These are phyloP conservation scores for Fonsecaea pedrosoi DNA, from an alignment of 2,329 filamentous ascomycete species.

Conservation along the genomic window DNA sequence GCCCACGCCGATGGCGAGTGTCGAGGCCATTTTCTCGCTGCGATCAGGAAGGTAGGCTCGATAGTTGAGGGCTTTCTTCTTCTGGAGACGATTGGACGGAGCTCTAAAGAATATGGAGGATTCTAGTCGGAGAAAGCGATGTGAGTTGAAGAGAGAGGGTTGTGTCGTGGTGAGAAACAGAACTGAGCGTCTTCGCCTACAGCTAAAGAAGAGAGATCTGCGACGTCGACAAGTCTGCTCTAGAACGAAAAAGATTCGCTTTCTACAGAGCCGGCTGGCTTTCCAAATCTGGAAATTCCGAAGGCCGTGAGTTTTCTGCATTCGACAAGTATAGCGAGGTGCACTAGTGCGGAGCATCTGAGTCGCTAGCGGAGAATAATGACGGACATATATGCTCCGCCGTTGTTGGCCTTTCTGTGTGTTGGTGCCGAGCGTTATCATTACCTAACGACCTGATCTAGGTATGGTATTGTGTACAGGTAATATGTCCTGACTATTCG, in stretches of 20 bases:
- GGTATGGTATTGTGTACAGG: no score
- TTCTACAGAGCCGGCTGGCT: constrained; percentile 2
- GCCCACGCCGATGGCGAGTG: constrained; percentile 53
- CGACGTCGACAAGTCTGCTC: neutral
- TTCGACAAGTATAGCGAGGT: neutral
- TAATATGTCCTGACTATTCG: no score
- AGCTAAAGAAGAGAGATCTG: neutral
- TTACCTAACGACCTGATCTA: no score
- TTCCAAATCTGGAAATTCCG: neutral
- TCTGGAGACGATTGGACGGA: neutral
- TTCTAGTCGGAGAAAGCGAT: neutral
- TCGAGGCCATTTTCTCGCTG: constrained; percentile 48
- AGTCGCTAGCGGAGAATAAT: neutral
- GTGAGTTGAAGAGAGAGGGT: neutral
- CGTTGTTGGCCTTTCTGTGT: neutral
- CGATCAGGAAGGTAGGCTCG: neutral
- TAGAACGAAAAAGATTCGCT: constrained; percentile 5
- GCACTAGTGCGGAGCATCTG: neutral
- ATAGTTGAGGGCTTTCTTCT: neutral
- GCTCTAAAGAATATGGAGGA: neutral
- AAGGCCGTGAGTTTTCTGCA: neutral
- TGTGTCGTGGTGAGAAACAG: neutral
- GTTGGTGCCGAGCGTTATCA: no score
- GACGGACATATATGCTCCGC: neutral
- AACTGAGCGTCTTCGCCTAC: neutral